Evolutionary conservation across 805 yeast species (phyloP).

Genomic region (Zygotorulaspora chibaensis): DNA sequence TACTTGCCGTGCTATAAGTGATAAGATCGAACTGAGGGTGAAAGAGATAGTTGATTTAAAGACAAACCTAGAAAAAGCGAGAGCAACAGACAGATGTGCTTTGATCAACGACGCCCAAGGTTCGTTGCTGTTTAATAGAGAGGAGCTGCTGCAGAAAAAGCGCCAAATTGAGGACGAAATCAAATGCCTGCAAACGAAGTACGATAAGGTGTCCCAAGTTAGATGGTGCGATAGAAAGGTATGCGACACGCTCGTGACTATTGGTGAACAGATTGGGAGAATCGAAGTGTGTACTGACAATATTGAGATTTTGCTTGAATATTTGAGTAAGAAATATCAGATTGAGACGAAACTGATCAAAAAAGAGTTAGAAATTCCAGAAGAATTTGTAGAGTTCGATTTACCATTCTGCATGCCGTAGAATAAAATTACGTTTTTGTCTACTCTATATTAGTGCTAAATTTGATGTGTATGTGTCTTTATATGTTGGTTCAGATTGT

Average conservation of each 20-base stretch:
- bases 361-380: slow-evolving; percentile 43
- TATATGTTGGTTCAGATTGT: slow-evolving; percentile 62
- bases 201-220: slow-evolving; percentile 16
- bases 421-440: slow-evolving; percentile 1
- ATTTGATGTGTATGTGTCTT: slow-evolving; percentile 44
- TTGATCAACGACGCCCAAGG: slow-evolving; percentile 6
- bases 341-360: slow-evolving; percentile 32
- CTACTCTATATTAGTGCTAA: slow-evolving; percentile 2
- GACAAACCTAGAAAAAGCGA: slow-evolving; percentile 8
- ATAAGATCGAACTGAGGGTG: slow-evolving; percentile 13
- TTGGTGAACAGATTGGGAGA: slow-evolving; percentile 7
- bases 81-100: slow-evolving; percentile 6
- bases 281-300: slow-evolving; percentile 36
- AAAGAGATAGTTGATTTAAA: slow-evolving; percentile 14
- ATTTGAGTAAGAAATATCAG: slow-evolving; percentile 33
- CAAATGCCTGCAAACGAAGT: slow-evolving; percentile 5
- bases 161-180: slow-evolving; percentile 9
- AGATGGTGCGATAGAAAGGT: slow-evolving; percentile 24
- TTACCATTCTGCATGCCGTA: slow-evolving; percentile 1
- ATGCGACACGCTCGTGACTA: slow-evolving; percentile 8
- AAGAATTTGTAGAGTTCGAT: slow-evolving; percentile 13
- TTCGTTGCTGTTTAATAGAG: slow-evolving; percentile 11
- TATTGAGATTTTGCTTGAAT: slow-evolving; percentile 39
- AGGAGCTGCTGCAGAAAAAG: slow-evolving; percentile 10
- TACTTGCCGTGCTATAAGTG: slow-evolving; percentile 9